Base-by-base conservation (phyloP, 2,329 filamentous ascomycete species). In the Fusarium nodosum region DNA sequence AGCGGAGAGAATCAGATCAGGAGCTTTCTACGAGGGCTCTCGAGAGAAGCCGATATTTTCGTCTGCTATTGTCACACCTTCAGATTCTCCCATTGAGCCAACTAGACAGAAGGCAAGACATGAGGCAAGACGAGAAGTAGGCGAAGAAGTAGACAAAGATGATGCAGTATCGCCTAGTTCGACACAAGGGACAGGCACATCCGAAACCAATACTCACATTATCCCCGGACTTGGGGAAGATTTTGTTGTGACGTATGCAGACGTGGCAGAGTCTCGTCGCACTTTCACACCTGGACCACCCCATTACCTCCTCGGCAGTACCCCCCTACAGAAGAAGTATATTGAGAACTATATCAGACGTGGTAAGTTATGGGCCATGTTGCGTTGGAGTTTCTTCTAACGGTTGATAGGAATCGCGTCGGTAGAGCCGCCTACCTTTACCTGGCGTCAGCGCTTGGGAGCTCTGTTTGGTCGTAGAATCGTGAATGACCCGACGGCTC, bases 281-380 rank as follows among this genome's bases (percentile, higher is more conserved):
- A 54, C 48, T 26, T 78, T 78, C 34, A 52, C 64, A 5, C 71
- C 73, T 5, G 73, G 77, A 1, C 53, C 56, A 28, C 55, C 63
- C 15, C 68, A 73, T 51, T 78, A 73, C 52, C 75, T 76, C 72
- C 66, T 67, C 26, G 78, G 77, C 8, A 75, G 77, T 41, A 79
- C 77, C 12, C 72, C 71, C 38, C 48, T 70, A 31, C 77, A 79
- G 64, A 72, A 68, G 60, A 71, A 64, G 44, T 57, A 52, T 12
- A 31, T 79, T 16, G 75, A 79, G 51, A 34, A 62, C 7, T 36
- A 34, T 24, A 33, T 71, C n/a, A 60, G 66, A 18, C 48, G 56
- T 8, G 55, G 76, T 73, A 64, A 69, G 75, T 60, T 30, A 10
- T 12, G 20, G 18, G 33, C 6, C 18, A 16, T 22, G 6, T 13